Conservation (phyloP, 371 early-diverging fungal genomes). For the Catenaria anguillulae region DNA sequence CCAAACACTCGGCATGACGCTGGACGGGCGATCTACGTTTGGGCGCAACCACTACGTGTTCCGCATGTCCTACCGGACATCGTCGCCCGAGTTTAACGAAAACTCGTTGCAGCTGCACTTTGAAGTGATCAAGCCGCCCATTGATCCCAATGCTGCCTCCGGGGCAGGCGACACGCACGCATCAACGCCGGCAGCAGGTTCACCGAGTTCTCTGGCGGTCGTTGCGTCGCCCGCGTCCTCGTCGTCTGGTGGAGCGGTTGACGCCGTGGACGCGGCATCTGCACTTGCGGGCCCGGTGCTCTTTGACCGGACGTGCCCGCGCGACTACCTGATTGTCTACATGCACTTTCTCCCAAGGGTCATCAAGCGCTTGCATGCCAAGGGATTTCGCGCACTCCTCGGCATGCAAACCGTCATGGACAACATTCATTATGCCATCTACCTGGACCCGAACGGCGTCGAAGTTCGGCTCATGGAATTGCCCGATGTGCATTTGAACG, state of each 20-base stretch:
- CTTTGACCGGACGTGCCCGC: background rate
- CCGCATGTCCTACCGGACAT: conserved; percentile 5
- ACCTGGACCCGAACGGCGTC: conserved; percentile 30
- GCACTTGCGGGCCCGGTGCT: background rate
- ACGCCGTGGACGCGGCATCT: background rate
- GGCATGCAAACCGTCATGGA: conserved; percentile 17
- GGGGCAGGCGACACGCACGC: background rate
- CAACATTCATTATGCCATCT: conserved; percentile 20
- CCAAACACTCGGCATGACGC: conserved; percentile 25
- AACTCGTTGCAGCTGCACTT: conserved; percentile 7
- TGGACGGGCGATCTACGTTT: conserved; percentile 20
- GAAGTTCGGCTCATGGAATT: conserved; percentile 32
- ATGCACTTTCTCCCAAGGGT: conserved; percentile 31
- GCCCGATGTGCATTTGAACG: conserved; percentile 24
- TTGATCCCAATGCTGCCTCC: background rate
- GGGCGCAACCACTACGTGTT: background rate
- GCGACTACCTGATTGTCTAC: conserved; percentile 30
- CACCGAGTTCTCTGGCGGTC: too few relatives aligned
- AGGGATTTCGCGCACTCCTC: conserved; percentile 21
- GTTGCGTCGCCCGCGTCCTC: too few relatives aligned
- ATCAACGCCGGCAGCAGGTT: too few relatives aligned
- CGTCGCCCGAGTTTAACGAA: conserved; percentile 9
- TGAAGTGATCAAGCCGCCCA: background rate
- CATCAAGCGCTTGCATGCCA: conserved; percentile 26
- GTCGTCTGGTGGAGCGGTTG: background rate